These are phyloP conservation scores for Euphorbia pulcherrima DNA, from an alignment of 345 rosid species.

Conservation along the genomic window DNA sequence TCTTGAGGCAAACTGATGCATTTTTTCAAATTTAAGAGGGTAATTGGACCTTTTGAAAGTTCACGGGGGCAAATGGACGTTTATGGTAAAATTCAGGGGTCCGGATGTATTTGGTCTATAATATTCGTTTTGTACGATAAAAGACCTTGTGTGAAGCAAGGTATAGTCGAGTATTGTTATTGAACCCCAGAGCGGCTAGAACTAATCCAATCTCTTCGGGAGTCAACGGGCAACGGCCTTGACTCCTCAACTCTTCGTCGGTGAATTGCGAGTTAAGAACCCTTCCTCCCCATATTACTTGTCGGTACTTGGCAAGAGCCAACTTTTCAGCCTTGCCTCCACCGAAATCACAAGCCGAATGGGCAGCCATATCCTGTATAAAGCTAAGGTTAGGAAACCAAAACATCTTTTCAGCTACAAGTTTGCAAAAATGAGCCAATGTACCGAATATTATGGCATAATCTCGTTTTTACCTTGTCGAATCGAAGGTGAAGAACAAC, in stretches of 20 bases:
- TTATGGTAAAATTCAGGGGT: too few species aligned
- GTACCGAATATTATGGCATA: neutral
- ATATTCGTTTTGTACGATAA: conserved; percentile 9
- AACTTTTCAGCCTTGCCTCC: conserved; percentile 92
- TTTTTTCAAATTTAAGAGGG: too few species aligned
- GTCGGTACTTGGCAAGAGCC: conserved; percentile 83
- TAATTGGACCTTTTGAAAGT: too few species aligned
- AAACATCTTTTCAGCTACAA: neutral
- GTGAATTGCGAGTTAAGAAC: conserved; percentile 86
- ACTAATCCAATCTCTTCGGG: conserved; percentile 96
- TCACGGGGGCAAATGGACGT: too few species aligned
- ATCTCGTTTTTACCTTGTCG: conserved; percentile 57
- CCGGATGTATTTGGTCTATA: too few species aligned
- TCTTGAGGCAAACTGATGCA: too few species aligned
- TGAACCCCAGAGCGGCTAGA: conserved; percentile 81
- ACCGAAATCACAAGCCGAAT: conserved; percentile 96
- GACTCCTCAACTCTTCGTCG: conserved; percentile 74
- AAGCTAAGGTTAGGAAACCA: conserved; percentile 2
- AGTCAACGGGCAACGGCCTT: conserved; percentile 94
- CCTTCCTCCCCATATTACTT: conserved; percentile 93
- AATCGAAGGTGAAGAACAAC: conserved; percentile 91
- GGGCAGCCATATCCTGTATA: conserved; percentile 97
- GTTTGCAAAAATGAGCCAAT: conserved; percentile 1
- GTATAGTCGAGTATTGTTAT: conserved; percentile 75
- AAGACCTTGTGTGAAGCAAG: conserved; percentile 93